phyloP scores from a whole-genome alignment of 805 yeast genomes.

The Candida bentonensis region DNA sequence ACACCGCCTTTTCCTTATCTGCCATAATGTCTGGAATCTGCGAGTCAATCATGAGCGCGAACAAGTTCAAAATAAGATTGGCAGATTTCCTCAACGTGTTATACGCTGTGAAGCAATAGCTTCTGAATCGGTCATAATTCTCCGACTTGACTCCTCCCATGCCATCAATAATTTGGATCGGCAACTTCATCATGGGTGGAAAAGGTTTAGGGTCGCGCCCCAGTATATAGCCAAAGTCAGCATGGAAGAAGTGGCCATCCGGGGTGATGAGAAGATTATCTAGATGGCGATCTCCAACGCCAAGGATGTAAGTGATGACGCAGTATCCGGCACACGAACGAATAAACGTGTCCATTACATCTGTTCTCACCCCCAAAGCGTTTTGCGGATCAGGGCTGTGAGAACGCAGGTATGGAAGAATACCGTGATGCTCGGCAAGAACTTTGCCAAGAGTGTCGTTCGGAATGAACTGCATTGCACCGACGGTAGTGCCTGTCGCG shows the following conservation, averaged over 20 bases:
- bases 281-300: slow-evolving; percentile 95
- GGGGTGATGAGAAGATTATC: slow-evolving; percentile 75
- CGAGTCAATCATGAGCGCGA: slow-evolving; percentile 88
- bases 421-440: slow-evolving; percentile 58
- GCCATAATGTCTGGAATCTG: slow-evolving; percentile 78
- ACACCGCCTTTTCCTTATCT: slow-evolving; percentile 76
- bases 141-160: slow-evolving; percentile 89
- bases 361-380: slow-evolving; percentile 33
- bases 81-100: slow-evolving; percentile 82
- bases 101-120: slow-evolving; percentile 89
- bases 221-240: slow-evolving; percentile 90
- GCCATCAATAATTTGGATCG: slow-evolving; percentile 92
- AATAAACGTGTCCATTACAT: slow-evolving; percentile 85
- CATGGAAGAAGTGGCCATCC: slow-evolving; percentile 89
- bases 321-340: slow-evolving; percentile 96
- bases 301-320: slow-evolving; percentile 84
- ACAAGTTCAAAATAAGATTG: slow-evolving; percentile 75
- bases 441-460: slow-evolving; percentile 80
- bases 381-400: slow-evolving; percentile 41
- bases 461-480: slow-evolving; percentile 88
- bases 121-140: slow-evolving; percentile 74
- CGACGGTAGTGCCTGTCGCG: slow-evolving; percentile 84
- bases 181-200: slow-evolving; percentile 95
- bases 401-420: slow-evolving; percentile 51
- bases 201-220: slow-evolving; percentile 98